These are phyloP conservation scores for Hypocreales sp. DNA, from an alignment of 2,329 filamentous ascomycete species.

Conservation along the genomic window DNA sequence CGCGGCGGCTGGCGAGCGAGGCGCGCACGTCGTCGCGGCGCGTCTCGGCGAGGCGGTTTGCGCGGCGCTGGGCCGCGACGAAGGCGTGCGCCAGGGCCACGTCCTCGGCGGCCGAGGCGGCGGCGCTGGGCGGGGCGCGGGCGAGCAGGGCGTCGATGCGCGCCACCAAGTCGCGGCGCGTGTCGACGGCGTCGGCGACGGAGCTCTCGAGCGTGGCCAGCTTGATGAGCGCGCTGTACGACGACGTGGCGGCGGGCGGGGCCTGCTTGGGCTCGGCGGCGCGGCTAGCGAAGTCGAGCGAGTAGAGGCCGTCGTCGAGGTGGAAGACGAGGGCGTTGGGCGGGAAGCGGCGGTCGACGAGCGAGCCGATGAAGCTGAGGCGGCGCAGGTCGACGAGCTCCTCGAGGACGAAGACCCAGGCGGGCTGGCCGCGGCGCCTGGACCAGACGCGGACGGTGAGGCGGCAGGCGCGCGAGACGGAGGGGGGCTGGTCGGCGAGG, in stretches of 20 bases:
- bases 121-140: conserved; percentile 22
- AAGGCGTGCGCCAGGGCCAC: conserved; percentile 32
- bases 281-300: conserved; percentile 48
- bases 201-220: conserved; percentile 80
- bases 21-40: conserved; percentile 51
- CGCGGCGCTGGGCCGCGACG: conserved; percentile 48
- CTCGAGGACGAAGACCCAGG: conserved; percentile 51
- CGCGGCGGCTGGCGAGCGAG: conserved; percentile 49
- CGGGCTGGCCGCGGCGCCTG: conserved; percentile 31
- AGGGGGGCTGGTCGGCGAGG: conserved; percentile 44
- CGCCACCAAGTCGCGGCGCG: conserved; percentile 55
- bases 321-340: conserved; percentile 76
- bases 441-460: conserved; percentile 65
- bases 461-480: conserved; percentile 47
- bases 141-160: conserved; percentile 55
- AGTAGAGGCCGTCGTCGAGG: conserved; percentile 75
- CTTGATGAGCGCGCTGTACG: conserved; percentile 78
- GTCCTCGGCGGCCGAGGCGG: conserved; percentile 33
- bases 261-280: conserved; percentile 36
- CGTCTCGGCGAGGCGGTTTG: conserved; percentile 44
- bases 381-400: conserved; percentile 54
- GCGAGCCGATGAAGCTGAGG: conserved; percentile 63
- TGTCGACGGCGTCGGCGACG: conserved; percentile 75
- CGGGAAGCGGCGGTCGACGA: conserved; percentile 57
- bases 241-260: conserved; percentile 46